phyloP scores from a whole-genome alignment of 2,329 filamentous ascomycete species.

The Scolecobasidium constrictum region DNA sequence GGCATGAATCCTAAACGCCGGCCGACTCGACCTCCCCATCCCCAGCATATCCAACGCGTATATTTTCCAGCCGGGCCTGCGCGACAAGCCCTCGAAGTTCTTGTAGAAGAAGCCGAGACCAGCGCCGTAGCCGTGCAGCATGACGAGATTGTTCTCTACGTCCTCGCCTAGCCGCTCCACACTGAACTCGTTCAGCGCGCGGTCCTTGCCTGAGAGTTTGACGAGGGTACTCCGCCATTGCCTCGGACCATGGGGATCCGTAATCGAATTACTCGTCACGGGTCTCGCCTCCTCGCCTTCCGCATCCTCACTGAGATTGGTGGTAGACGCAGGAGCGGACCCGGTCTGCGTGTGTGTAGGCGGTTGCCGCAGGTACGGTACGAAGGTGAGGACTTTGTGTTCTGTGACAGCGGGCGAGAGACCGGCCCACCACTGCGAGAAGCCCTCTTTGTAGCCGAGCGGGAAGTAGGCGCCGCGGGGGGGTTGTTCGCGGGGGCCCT shows the following conservation, averaged over 20 bases:
- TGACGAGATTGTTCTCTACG: conserved; percentile 77
- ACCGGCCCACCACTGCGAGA: conserved; percentile 87
- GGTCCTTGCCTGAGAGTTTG: conserved; percentile 70
- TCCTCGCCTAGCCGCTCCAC: conserved; percentile 73
- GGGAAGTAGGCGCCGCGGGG: conserved; percentile 50
- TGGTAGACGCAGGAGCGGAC: conserved; percentile 34
- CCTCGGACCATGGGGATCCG: conserved; percentile 67
- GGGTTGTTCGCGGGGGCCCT: conserved; percentile 37
- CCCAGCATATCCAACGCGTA: conserved; percentile 92
- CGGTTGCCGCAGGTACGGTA: conserved; percentile 69
- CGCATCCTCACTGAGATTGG: conserved; percentile 26
- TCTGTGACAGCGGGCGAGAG: conserved; percentile 77
- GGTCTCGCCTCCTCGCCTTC: conserved; percentile 24
- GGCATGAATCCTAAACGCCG: conserved; percentile 72
- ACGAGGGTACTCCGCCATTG: conserved; percentile 83
- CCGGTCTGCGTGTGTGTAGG: conserved; percentile 58
- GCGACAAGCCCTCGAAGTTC: conserved; percentile 83
- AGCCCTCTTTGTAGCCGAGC: conserved; percentile 81
- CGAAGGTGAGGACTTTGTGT: conserved; percentile 73
- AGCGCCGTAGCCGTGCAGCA: conserved; percentile 93
- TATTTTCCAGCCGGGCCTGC: conserved; percentile 70
- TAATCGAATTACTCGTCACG: conserved; percentile 30
- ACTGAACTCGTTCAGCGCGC: conserved; percentile 85
- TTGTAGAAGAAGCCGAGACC: conserved; percentile 97
- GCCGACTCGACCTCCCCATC: conserved; percentile 82